These are phyloP conservation scores for Saccharomycopsis fibuligera DNA, from an alignment of 805 yeast species.

Conservation along the genomic window DNA sequence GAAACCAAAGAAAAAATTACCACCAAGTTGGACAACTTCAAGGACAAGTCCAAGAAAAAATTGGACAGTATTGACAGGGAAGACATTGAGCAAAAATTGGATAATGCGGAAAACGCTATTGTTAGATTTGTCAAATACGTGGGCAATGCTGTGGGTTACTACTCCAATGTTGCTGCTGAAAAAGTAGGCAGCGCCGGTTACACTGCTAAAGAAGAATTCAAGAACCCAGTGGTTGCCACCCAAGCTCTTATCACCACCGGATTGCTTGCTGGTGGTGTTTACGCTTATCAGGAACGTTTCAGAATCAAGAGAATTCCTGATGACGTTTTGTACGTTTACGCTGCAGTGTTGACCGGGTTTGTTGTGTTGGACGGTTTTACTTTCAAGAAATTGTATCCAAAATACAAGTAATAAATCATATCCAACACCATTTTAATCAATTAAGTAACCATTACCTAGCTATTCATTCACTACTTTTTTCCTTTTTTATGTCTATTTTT, in stretches of 20 bases:
- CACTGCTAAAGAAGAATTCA: constrained; percentile 36
- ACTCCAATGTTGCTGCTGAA: constrained; percentile 20
- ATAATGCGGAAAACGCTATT: constrained; percentile 65
- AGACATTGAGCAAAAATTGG: constrained; percentile 27
- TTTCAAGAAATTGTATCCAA: constrained; percentile 48
- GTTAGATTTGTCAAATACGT: constrained; percentile 72
- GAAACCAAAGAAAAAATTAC: constrained; percentile 11
- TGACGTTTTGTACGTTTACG: constrained; percentile 43
- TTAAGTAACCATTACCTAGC: too few species aligned
- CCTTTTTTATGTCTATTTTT: too few species aligned
- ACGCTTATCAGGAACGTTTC: constrained; percentile 45
- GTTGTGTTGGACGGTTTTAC: constrained; percentile 49
- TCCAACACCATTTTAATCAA: too few species aligned
- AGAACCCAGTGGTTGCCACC: constrained; percentile 56
- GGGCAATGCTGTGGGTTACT: constrained; percentile 25
- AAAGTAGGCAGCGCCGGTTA: constrained; percentile 24
- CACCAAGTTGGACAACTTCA: constrained; percentile 19
- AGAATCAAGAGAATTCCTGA: constrained; percentile 41
- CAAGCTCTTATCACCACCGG: constrained; percentile 46
- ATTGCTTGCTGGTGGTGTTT: constrained; percentile 42
- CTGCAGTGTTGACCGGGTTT: constrained; percentile 45
- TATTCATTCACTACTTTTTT: too few species aligned
- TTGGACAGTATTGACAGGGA: constrained; percentile 30
- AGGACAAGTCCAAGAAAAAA: constrained; percentile 29
- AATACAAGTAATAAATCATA: constrained; percentile 39